Conservation (phyloP, 2,329 filamentous ascomycete species). For the Colletotrichum somersetense region DNA sequence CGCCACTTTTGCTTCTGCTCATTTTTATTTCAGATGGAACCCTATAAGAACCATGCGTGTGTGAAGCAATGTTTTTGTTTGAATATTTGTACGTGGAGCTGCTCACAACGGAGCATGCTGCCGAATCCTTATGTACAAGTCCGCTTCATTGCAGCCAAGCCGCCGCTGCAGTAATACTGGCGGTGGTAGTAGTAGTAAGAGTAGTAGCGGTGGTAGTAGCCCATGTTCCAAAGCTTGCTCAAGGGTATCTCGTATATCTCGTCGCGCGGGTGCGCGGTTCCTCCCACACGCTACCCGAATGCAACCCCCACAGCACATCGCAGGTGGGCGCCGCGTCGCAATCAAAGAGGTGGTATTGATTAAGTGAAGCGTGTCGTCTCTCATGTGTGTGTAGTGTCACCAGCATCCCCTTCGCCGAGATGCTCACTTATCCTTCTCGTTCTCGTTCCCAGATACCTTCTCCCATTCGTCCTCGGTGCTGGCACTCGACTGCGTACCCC, state of each 20-base stretch:
- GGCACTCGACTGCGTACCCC: constrained; percentile 66
- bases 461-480: constrained; percentile 99
- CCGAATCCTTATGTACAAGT: constrained; percentile 33
- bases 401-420: background rate
- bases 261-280: constrained; percentile 12
- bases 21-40: background rate
- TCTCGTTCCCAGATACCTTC: constrained; percentile 84
- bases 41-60: background rate
- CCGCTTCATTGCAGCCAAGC: constrained; percentile 8
- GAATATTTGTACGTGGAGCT: constrained; percentile 36
- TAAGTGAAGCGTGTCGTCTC: constrained; percentile 4
- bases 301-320: background rate
- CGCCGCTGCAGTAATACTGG: background rate
- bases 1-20: background rate
- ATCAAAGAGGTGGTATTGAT: constrained; percentile 1
- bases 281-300: background rate
- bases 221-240: constrained; percentile 26
- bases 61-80: constrained; percentile 9
- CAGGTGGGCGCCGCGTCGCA: constrained; percentile 5
- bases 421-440: constrained; percentile 66
- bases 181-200: too few relatives aligned
- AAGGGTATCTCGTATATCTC: constrained; percentile 41
- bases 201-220: background rate
- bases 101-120: constrained; percentile 23
- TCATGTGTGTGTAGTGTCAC: background rate